These are phyloP conservation scores for Pyricularia pennisetigena DNA, from an alignment of 2,329 filamentous ascomycete genomes.

Conservation along the genomic window DNA sequence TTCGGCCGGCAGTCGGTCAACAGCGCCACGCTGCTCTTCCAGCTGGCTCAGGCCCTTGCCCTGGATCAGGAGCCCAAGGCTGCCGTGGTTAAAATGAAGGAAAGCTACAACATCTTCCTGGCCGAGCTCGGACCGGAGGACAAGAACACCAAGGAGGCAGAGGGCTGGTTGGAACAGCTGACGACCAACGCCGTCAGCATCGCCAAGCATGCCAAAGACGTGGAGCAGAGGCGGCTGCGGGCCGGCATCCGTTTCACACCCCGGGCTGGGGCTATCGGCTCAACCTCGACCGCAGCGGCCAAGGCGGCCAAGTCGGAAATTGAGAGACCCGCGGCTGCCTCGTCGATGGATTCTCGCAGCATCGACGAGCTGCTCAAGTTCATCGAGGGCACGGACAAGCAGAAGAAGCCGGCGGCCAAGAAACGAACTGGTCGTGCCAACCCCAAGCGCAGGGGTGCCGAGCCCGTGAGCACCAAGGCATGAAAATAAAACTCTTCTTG, in stretches of 20 bases:
- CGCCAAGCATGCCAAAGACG: conserved; percentile 85
- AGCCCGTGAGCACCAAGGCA: conserved; percentile 6
- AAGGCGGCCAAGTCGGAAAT: conserved; percentile 18
- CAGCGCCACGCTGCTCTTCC: conserved; percentile 90
- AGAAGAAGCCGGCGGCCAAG: conserved; percentile 37
- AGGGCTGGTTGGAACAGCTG: conserved; percentile 91
- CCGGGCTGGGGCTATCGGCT: conserved; percentile 47
- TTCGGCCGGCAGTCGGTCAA: conserved; percentile 87
- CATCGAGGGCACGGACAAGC: conserved; percentile 67
- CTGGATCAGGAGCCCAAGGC: conserved; percentile 89
- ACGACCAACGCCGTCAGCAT: conserved; percentile 93
- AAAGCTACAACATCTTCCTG: conserved; percentile 94
- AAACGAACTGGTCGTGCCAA: conserved; percentile 42
- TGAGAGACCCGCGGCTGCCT: conserved; percentile 21
- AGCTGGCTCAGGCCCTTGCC: conserved; percentile 89
- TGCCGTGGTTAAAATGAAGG: conserved; percentile 87
- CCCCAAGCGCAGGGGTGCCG: conserved; percentile 41
- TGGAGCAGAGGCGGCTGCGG: conserved; percentile 64
- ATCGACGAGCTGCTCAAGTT: conserved; percentile 92
- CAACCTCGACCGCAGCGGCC: conserved; percentile 19
- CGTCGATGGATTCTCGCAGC: conserved; percentile 62
- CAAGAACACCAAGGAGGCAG: conserved; percentile 96
- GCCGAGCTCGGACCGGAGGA: conserved; percentile 77
- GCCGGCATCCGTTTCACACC: conserved; percentile 60
- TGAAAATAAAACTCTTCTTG: neutral